A percentile compares a stretch with the other conserved stretches of the same genome.
Evolutionary conservation across 1,139 yeast genomes (phyloP).

Genomic region (Trichomonascaceae sp.): DNA sequence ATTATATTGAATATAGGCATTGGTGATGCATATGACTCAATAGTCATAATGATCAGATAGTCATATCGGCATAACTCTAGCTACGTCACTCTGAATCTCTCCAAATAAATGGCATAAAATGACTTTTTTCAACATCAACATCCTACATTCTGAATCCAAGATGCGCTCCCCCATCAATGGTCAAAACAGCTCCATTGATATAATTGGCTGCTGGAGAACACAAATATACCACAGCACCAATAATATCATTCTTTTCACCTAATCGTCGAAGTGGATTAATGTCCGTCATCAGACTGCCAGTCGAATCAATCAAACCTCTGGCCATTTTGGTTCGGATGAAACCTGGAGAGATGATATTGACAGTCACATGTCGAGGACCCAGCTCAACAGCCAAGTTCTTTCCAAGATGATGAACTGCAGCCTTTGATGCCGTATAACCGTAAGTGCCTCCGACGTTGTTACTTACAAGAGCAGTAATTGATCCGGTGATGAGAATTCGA

Average conservation of each 20-base stretch:
- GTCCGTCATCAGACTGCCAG: slow-evolving; percentile 43
- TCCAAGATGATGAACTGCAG: slow-evolving; percentile 69
- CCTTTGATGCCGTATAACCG: slow-evolving; percentile 71
- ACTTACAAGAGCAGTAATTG: slow-evolving; percentile 38
- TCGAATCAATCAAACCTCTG: slow-evolving; percentile 50
- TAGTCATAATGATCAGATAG: no score
- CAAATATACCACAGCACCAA: slow-evolving; percentile 54
- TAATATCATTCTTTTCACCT: slow-evolving; percentile 58
- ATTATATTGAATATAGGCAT: background rate
- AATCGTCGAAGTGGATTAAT: slow-evolving; percentile 59
- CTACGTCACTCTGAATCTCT: background rate
- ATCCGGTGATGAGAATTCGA: slow-evolving; percentile 62
- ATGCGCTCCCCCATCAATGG: slow-evolving; percentile 66
- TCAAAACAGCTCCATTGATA: slow-evolving; percentile 63
- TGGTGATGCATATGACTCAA: background rate
- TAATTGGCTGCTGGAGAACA: slow-evolving; percentile 55
- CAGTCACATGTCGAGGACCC: slow-evolving; percentile 62
- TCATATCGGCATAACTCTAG: no score
- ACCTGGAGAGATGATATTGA: slow-evolving; percentile 70
- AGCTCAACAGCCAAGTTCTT: slow-evolving; percentile 57
- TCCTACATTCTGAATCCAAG: slow-evolving; percentile 22
- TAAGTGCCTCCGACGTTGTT: slow-evolving; percentile 53
- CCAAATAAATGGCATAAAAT: background rate
- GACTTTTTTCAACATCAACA: no score
- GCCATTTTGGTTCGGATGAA: slow-evolving; percentile 78